Evolutionary conservation across 306 rosid genomes (phyloP).

Genomic region (Lotus japonicus): DNA sequence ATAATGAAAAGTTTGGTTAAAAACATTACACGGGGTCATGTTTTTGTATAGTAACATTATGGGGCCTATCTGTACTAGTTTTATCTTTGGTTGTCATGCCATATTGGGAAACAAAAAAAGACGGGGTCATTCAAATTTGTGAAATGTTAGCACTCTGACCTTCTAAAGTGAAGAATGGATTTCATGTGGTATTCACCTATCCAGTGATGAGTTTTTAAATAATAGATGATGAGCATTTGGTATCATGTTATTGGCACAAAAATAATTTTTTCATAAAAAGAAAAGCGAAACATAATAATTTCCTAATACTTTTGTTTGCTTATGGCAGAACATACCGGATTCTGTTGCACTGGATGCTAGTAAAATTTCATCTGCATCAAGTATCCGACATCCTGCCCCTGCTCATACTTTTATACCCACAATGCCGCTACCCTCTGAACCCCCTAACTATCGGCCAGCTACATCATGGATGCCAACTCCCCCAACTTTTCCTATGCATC

Average conservation of each 20-base stretch:
- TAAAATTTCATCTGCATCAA: conserved; percentile 38
- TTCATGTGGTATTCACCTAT: not conserved
- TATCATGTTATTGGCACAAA: not conserved
- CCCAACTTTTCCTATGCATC: conserved; percentile 37
- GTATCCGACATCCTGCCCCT: conserved; percentile 38
- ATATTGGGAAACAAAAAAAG: not conserved
- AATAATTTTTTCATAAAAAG: not conserved
- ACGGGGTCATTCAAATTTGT: not conserved
- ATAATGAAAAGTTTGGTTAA: not conserved
- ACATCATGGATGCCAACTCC: conserved; percentile 48
- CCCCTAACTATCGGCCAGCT: conserved; percentile 42
- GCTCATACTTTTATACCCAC: conserved; percentile 35
- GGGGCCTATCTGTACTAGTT: not conserved
- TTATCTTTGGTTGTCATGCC: not conserved
- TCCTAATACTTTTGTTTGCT: conserved; percentile 22
- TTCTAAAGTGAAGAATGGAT: conserved; percentile 2
- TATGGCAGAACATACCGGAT: conserved; percentile 39
- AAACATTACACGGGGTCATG: not conserved
- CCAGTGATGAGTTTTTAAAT: not conserved
- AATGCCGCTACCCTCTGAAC: conserved; percentile 33
- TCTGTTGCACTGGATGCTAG: conserved; percentile 35
- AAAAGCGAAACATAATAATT: not conserved
- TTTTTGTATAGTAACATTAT: not conserved
- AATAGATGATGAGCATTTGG: conserved; percentile 6
- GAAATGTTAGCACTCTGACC: not conserved